Conservation (phyloP, 805 yeast genomes). For the Wickerhamiella occidentalis region DNA sequence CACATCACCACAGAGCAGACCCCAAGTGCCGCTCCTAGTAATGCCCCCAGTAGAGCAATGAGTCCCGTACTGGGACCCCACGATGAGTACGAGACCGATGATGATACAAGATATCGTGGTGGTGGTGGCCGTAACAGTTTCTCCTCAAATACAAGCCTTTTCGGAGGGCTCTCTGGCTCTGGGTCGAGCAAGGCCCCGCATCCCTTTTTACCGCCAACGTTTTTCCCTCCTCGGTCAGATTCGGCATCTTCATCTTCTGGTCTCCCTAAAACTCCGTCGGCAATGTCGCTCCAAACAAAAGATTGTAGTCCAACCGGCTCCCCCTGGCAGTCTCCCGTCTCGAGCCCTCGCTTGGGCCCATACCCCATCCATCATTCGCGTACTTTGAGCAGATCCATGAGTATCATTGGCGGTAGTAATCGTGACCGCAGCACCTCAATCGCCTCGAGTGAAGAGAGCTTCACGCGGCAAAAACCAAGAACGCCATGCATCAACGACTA, state of each 20-base stretch:
- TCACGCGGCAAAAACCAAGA: background rate
- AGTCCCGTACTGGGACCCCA: background rate
- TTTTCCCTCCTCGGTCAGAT: background rate
- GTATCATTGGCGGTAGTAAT: background rate
- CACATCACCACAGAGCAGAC: background rate
- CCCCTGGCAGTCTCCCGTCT: conserved; percentile 11
- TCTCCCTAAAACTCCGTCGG: background rate
- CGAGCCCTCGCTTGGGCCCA: conserved; percentile 10
- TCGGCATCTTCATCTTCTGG: background rate
- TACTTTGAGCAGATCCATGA: conserved; percentile 1
- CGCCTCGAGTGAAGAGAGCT: conserved; percentile 4
- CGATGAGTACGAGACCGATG: conserved; percentile 1
- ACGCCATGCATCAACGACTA: conserved; percentile 52
- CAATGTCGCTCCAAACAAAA: background rate
- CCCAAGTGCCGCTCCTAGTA: background rate
- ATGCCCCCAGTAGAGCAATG: background rate
- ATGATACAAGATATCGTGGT: background rate
- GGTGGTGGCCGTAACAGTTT: background rate
- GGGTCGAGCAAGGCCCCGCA: background rate
- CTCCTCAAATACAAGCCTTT: background rate
- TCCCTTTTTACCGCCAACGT: background rate
- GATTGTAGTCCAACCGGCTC: conserved; percentile 2
- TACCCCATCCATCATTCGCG: conserved; percentile 5
- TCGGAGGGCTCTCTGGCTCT: background rate
- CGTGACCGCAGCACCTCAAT: conserved; percentile 8